phyloP scores from a whole-genome alignment of 1,284 basidiomycete species.

The Ceratobasidium sp. region DNA sequence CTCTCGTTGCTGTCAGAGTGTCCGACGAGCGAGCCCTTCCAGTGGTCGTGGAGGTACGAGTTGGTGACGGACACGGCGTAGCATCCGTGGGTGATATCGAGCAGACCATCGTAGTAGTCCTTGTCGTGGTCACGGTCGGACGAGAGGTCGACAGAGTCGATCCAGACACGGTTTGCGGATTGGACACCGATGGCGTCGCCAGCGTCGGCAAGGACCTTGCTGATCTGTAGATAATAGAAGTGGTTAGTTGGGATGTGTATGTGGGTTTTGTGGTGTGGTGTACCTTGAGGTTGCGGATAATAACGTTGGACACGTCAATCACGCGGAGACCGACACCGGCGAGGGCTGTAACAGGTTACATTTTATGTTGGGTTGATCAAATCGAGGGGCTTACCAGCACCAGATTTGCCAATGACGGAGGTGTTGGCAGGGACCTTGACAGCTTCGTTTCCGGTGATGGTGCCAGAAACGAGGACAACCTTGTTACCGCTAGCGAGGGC shows the following conservation, averaged over 20 bases:
- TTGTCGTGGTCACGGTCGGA: no score
- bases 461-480: slow-evolving; percentile 62
- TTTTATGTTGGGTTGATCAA: not conserved
- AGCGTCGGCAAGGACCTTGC: slow-evolving; percentile 60
- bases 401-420: slow-evolving; percentile 55
- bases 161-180: slow-evolving; percentile 59
- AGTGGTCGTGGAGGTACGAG: no score
- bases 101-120: slow-evolving; percentile 49
- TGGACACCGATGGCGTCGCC: slow-evolving; percentile 58
- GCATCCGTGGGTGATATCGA: slow-evolving; percentile 55
- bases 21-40: no score
- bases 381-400: slow-evolving; percentile 47
- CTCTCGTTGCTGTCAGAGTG: slow-evolving; percentile 55
- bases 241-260: not conserved
- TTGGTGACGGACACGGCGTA: slow-evolving; percentile 58
- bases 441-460: slow-evolving; percentile 59
- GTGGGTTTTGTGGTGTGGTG: no score
- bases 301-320: slow-evolving; percentile 59
- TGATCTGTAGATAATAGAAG: slow-evolving; percentile 53
- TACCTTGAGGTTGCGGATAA: no score
- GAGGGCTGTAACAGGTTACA: slow-evolving; percentile 50
- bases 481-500: no score
- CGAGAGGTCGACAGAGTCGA: slow-evolving; percentile 59
- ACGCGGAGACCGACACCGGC: slow-evolving; percentile 60
- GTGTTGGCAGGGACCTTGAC: slow-evolving; percentile 58